phyloP scores from a whole-genome alignment of 148 eudicot species.

The Salicornia ramosissima region DNA sequence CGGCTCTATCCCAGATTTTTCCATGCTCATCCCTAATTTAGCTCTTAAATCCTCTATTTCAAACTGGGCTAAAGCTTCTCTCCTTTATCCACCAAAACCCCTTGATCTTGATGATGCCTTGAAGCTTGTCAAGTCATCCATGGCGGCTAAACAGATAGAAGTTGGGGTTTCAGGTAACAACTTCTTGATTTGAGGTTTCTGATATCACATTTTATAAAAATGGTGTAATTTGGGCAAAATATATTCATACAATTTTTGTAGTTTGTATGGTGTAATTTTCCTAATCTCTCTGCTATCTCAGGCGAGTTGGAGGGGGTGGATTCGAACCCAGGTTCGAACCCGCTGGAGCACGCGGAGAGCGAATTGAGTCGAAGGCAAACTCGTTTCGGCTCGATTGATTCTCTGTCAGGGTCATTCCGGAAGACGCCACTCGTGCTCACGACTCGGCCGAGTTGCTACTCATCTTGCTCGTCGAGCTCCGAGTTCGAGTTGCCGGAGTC shows the following conservation, averaged over 20 bases:
- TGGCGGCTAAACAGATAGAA: neutral
- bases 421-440: constrained; percentile 49
- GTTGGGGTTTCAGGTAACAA: neutral
- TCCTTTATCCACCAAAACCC: constrained; percentile 38
- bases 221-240: too few species aligned
- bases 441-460: constrained; percentile 59
- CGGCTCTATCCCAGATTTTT: constrained; percentile 53
- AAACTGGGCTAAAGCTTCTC: constrained; percentile 40
- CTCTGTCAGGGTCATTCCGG: constrained; percentile 32
- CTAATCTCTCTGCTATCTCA: neutral
- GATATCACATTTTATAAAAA: too few species aligned
- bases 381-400: constrained; percentile 44
- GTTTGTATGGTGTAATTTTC: neutral
- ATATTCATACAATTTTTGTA: neutral
- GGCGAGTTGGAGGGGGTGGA: constrained; percentile 9
- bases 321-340: constrained; percentile 1
- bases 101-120: constrained; percentile 37
- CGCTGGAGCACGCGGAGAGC: constrained; percentile 9
- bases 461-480: constrained; percentile 55
- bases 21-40: constrained; percentile 53
- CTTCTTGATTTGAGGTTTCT: too few species aligned
- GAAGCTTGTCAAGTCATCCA: constrained; percentile 33
- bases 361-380: constrained; percentile 34
- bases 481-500: constrained; percentile 28
- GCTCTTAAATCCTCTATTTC: constrained; percentile 69